Conservation (phyloP, 2,329 filamentous ascomycete species). For the Paecilomyces dactylethromorphus region DNA sequence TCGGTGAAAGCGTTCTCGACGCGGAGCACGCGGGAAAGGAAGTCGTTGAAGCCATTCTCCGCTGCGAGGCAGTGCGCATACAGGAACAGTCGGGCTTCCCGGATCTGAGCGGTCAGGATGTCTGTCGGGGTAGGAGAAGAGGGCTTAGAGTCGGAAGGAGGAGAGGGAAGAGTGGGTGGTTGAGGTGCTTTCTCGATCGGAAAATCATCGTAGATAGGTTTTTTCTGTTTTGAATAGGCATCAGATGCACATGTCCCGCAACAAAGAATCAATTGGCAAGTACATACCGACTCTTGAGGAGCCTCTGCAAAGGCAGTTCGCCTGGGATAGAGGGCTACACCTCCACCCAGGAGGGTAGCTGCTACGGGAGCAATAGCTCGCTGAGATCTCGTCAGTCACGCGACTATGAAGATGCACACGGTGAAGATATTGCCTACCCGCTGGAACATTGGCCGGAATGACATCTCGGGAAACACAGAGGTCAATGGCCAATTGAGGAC, state of each 20-base stretch:
- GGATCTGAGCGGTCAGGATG: slow-evolving; percentile 76
- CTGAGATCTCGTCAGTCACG: slow-evolving; percentile 21
- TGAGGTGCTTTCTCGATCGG: slow-evolving; percentile 17
- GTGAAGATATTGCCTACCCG: slow-evolving; percentile 22
- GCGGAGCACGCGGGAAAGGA: slow-evolving; percentile 72
- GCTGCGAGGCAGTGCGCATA: slow-evolving; percentile 66
- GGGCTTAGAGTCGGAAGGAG: slow-evolving; percentile 12
- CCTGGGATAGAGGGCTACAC: slow-evolving; percentile 33
- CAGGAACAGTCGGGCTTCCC: slow-evolving; percentile 70
- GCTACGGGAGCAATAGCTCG: slow-evolving; percentile 35
- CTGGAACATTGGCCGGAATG: slow-evolving; percentile 35
- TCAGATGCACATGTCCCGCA: slow-evolving; percentile 2
- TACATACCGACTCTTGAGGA: slow-evolving; percentile 28
- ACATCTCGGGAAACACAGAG: slow-evolving; percentile 23
- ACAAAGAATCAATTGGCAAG: background rate
- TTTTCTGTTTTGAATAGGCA: slow-evolving; percentile 21
- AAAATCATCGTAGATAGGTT: slow-evolving; percentile 40
- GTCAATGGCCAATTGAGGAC: slow-evolving; percentile 19
- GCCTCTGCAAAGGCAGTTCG: slow-evolving; percentile 38
- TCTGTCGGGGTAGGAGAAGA: slow-evolving; percentile 73
- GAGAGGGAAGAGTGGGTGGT: slow-evolving; percentile 13
- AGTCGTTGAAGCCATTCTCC: slow-evolving; percentile 76
- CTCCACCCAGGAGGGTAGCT: slow-evolving; percentile 33
- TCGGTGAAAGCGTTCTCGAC: slow-evolving; percentile 85
- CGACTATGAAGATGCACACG: slow-evolving; percentile 7